A percentile compares a stretch with the other conserved stretches of the same genome.
These are phyloP conservation scores for Saccharomycopsis guyanensis DNA, from an alignment of 805 yeast genomes.

Conservation along the genomic window DNA sequence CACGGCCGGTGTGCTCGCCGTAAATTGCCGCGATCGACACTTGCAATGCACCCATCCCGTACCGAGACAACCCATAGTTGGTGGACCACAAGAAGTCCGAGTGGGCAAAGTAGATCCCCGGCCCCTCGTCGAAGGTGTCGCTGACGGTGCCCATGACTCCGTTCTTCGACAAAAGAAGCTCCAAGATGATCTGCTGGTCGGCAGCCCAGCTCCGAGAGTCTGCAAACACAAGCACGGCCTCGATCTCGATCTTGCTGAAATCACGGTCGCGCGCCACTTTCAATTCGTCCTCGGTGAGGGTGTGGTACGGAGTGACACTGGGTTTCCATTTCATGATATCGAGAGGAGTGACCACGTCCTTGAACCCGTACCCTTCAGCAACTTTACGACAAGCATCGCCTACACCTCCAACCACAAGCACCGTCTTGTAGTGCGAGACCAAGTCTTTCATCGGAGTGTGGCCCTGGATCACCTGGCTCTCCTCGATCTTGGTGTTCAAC, in stretches of 20 bases:
- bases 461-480: slow-evolving; percentile 83
- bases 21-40: slow-evolving; percentile 80
- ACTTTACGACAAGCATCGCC: slow-evolving; percentile 79
- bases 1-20: slow-evolving; percentile 77
- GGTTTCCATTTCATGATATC: slow-evolving; percentile 86
- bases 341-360: slow-evolving; percentile 72
- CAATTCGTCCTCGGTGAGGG: slow-evolving; percentile 63
- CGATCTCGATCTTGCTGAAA: slow-evolving; percentile 59
- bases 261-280: slow-evolving; percentile 48
- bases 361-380: slow-evolving; percentile 78
- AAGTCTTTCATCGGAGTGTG: slow-evolving; percentile 91
- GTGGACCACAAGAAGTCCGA: slow-evolving; percentile 94
- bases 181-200: slow-evolving; percentile 84
- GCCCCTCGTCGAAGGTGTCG: slow-evolving; percentile 66
- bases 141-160: slow-evolving; percentile 84
- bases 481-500: slow-evolving; percentile 51
- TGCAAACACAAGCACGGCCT: slow-evolving; percentile 83
- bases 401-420: slow-evolving; percentile 82
- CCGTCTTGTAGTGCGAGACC: slow-evolving; percentile 59
- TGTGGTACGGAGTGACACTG: slow-evolving; percentile 77
- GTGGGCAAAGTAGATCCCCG: slow-evolving; percentile 80
- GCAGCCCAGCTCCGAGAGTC: slow-evolving; percentile 92
- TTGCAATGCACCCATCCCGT: slow-evolving; percentile 93
- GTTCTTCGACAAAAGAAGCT: slow-evolving; percentile 61
- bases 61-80: slow-evolving; percentile 69